Evolutionary conservation across 2,329 filamentous ascomycete genomes (phyloP).

Genomic region (Simplicillium aogashimaense): DNA sequence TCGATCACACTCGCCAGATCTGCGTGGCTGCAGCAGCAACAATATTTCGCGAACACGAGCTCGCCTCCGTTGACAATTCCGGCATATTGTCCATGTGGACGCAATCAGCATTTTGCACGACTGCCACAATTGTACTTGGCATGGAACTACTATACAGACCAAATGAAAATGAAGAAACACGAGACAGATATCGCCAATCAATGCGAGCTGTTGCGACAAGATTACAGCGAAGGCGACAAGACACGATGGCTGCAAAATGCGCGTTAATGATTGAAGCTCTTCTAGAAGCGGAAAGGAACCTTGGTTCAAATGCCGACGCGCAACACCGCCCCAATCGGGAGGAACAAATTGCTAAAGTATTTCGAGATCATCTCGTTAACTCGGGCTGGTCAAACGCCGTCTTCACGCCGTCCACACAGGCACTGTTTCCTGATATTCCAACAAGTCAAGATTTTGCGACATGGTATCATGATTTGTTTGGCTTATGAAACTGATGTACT

Average conservation of each 20-base stretch:
- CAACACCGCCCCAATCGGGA: too few species aligned
- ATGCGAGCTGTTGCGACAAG: conserved; percentile 2
- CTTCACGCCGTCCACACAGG: too few species aligned
- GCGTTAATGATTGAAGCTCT: conserved; percentile 11
- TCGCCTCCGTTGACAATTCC: conserved; percentile 8
- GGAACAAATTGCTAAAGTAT: too few species aligned
- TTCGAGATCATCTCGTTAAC: too few species aligned
- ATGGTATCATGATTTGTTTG: too few species aligned
- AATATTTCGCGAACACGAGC: conserved; percentile 17
- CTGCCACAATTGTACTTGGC: conserved; percentile 13
- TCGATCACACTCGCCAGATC: conserved; percentile 19
- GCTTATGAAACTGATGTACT: too few species aligned
- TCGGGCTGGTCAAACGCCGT: too few species aligned
- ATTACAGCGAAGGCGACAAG: conserved; percentile 8
- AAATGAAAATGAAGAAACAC: conserved; percentile 5
- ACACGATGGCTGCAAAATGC: conserved; percentile 12
- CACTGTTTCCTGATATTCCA: too few species aligned
- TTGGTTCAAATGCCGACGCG: too few species aligned
- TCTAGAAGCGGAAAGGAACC: conserved; percentile 10
- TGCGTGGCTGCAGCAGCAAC: conserved; percentile 24
- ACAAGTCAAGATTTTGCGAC: too few species aligned
- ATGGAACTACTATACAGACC: conserved; percentile 11
- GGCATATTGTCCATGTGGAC: conserved; percentile 14
- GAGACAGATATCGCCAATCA: conserved; percentile 6
- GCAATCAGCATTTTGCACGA: conserved; percentile 16